These are phyloP conservation scores for Ophiostoma triangulosporum DNA, from an alignment of 2,329 filamentous ascomycete genomes.

Conservation along the genomic window DNA sequence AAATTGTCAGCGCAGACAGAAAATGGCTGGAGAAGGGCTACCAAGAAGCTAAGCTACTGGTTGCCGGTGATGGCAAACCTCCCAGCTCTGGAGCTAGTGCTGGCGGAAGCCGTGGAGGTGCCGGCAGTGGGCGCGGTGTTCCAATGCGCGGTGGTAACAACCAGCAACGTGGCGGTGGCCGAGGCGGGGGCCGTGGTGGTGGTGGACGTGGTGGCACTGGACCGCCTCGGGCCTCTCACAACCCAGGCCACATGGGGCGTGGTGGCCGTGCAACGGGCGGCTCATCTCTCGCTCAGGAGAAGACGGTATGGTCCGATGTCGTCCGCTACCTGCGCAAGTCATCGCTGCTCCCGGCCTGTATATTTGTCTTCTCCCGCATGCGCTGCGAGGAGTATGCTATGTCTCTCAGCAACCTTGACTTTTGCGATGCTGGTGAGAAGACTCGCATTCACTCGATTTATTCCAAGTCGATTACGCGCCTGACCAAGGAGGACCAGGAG, in stretches of 20 bases:
- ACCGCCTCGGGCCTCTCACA: conserved; percentile 45
- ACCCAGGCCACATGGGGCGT: conserved; percentile 76
- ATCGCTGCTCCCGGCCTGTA: conserved; percentile 77
- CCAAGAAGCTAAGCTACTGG: conserved; percentile 49
- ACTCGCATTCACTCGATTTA: conserved; percentile 96
- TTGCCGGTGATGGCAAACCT: conserved; percentile 16
- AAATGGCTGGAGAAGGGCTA: conserved; percentile 83
- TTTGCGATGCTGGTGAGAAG: conserved; percentile 85
- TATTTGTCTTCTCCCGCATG: conserved; percentile 98
- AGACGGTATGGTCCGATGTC: conserved; percentile 91
- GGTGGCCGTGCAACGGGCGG: conserved; percentile 74
- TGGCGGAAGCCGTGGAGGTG: conserved; percentile 11
- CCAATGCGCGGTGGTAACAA: conserved; percentile 5
- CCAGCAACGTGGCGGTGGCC: conserved; percentile 28
- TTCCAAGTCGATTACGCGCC: conserved; percentile 79
- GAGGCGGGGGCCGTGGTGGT: conserved; percentile 36
- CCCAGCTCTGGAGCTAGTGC: conserved; percentile 25
- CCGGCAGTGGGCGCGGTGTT: conserved; percentile 32
- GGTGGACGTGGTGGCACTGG: conserved; percentile 43
- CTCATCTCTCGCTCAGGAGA: conserved; percentile 84
- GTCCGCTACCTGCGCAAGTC: conserved; percentile 84
- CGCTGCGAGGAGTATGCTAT: conserved; percentile 95
- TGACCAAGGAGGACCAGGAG: conserved; percentile 78
- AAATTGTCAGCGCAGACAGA: conserved; percentile 89
- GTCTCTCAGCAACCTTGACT: conserved; percentile 87